Evolutionary conservation across 495 filamentous ascomycete species (phyloP).

Genomic region (Neurospora sp.): DNA sequence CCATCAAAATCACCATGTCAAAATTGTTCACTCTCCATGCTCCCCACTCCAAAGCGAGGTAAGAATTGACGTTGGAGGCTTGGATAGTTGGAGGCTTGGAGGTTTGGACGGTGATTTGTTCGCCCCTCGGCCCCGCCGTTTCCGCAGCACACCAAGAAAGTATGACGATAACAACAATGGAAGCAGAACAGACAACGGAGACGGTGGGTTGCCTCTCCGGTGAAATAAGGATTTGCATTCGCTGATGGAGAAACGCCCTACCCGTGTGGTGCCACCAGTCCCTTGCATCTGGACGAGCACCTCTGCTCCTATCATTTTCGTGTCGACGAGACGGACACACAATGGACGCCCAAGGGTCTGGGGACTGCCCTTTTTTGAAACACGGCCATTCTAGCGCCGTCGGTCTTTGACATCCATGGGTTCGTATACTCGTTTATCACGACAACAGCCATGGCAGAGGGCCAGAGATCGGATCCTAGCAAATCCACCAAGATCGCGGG

Average conservation of each 20-base stretch:
- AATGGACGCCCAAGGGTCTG: not conserved
- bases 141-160: not conserved
- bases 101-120: not conserved
- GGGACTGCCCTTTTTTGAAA: not conserved
- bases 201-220: not conserved
- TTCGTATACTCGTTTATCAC: not conserved
- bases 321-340: not conserved
- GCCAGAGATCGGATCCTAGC: not conserved
- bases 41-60: not conserved
- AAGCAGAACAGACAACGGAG: not conserved
- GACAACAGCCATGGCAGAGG: not conserved
- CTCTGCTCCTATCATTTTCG: not conserved
- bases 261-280: constrained; percentile 10
- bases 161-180: not conserved
- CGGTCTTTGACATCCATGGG: not conserved
- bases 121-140: not conserved
- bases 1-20: not conserved
- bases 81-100: not conserved
- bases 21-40: not conserved
- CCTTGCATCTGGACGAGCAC: constrained; percentile 4
- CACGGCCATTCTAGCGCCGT: not conserved
- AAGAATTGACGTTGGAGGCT: not conserved
- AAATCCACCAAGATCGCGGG: not conserved
- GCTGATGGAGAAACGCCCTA: constrained; percentile 8
- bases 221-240: not conserved